Evolutionary conservation across 257 asterid genomes (phyloP).

Genomic region (Cruciata laevipes): DNA sequence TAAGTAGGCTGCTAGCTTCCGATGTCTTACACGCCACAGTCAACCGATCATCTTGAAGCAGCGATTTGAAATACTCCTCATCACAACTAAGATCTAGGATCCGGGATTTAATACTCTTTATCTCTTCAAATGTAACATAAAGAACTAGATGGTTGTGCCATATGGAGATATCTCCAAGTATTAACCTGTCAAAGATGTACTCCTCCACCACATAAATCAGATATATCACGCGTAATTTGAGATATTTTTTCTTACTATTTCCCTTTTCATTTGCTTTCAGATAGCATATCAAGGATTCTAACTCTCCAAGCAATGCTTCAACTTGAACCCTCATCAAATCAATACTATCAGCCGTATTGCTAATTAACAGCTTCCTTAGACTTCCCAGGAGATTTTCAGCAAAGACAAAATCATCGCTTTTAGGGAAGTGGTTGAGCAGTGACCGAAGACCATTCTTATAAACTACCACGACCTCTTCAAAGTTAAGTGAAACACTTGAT

Average conservation of each 20-base stretch:
- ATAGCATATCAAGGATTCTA: neutral
- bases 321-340: neutral
- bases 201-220: slow-evolving; percentile 9
- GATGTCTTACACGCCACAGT: neutral
- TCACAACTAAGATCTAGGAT: neutral
- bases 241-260: neutral
- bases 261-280: neutral
- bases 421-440: slow-evolving; percentile 5
- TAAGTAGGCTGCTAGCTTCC: neutral
- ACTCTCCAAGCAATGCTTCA: neutral
- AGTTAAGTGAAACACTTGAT: neutral
- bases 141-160: slow-evolving; percentile 4
- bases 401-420: slow-evolving; percentile 10
- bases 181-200: slow-evolving; percentile 1
- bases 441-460: neutral
- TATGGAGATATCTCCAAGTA: neutral
- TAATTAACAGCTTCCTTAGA: slow-evolving; percentile 4
- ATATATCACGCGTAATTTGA: neutral
- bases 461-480: neutral
- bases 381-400: slow-evolving; percentile 1
- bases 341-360: neutral
- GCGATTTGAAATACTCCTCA: neutral
- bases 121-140: neutral
- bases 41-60: neutral
- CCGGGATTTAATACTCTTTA: neutral